Evolutionary conservation across 2,329 filamentous ascomycete species (phyloP).

Genomic region (Alternaria panax): DNA sequence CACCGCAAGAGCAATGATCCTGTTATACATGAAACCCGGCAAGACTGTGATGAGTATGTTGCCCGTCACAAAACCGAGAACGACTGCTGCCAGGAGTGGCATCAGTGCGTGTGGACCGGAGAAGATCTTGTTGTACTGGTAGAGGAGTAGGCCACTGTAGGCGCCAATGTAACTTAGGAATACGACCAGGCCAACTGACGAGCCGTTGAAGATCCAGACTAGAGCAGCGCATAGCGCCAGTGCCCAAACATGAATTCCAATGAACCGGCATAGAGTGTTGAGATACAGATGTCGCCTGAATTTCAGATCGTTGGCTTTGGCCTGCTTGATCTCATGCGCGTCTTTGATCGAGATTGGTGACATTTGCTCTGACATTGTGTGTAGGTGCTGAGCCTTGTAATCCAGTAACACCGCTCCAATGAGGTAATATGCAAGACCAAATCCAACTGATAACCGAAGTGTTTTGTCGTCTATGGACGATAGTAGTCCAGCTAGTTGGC

Average conservation of each 20-base stretch:
- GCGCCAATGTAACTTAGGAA: conserved; percentile 59
- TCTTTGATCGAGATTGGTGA: conserved; percentile 52
- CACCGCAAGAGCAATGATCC: conserved; percentile 58
- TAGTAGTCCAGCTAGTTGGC: conserved; percentile 49
- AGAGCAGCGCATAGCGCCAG: conserved; percentile 59
- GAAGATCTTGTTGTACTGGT: conserved; percentile 60
- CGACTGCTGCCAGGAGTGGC: conserved; percentile 56
- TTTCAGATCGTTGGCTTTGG: conserved; percentile 55
- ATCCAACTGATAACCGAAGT: conserved; percentile 59
- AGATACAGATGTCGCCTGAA: conserved; percentile 61
- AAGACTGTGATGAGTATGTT: conserved; percentile 53
- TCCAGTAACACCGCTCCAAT: conserved; percentile 65
- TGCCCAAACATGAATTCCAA: conserved; percentile 62
- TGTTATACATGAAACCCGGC: conserved; percentile 54
- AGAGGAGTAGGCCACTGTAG: conserved; percentile 62
- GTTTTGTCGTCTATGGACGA: conserved; percentile 34
- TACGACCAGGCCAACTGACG: conserved; percentile 55
- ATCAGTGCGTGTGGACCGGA: conserved; percentile 58
- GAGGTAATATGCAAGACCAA: conserved; percentile 65
- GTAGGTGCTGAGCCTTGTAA: conserved; percentile 61
- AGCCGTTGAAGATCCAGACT: conserved; percentile 61
- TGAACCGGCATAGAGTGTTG: conserved; percentile 58
- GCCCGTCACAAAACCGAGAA: conserved; percentile 58
- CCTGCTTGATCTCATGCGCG: conserved; percentile 53
- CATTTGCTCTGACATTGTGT: conserved; percentile 55